Base-by-base conservation (phyloP, 1,284 basidiomycete species). In the Moniliophthora roreri region DNA sequence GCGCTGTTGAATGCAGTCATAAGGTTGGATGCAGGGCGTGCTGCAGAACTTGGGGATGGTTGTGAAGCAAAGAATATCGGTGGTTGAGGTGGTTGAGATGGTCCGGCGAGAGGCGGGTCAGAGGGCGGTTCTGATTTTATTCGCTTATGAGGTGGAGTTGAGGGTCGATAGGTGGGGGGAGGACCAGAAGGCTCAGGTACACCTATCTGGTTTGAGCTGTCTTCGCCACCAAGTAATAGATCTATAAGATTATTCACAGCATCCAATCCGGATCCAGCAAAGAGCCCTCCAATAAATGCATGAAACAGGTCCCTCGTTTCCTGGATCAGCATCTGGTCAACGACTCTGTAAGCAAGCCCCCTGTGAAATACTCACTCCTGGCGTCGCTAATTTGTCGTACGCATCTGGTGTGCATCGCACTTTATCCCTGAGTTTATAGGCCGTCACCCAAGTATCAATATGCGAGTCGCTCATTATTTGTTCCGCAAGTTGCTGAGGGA, bases 261-360 rank as follows among this genome's bases (percentile, higher is more conserved):
- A 18, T 69, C 61, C 55, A 79, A 67, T 32, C 86, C 87, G 59
- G 70, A 75, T 56, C 85, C 80, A 50, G 69, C 60, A 62, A 76
- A 85, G 26, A 87, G 74, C 26, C 81, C 87, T 35, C 85, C 87
- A 34, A 85, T 76, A 66, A 87, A 89, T 28, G 86, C 80, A 58
- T 79, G 68, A 63, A 90, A 87, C 32, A 89, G 68, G 16, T 72
- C 65, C 35, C 70, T 71, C 3, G 77, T 77, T 71, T 88, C 83
- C 87, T 89, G 53, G 3, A 37, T 20, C 23, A n/a, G 18, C 18
- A 26, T 8, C 16, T n/a, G 32, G 38, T 8, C 35, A n/a, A 35
- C 16, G n/a, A 48, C 18, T 24, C 15, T 13, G 4, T 40, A 21
- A 36, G 9, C 21, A 26, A 6, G 5, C 34, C n/a, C 16, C 7